Percentiles rank a stretch among this genome's conserved stretches.
Evolutionary conservation across 2,329 filamentous ascomycete genomes (phyloP).

Genomic region (Cladosporium sphaerospermum): DNA sequence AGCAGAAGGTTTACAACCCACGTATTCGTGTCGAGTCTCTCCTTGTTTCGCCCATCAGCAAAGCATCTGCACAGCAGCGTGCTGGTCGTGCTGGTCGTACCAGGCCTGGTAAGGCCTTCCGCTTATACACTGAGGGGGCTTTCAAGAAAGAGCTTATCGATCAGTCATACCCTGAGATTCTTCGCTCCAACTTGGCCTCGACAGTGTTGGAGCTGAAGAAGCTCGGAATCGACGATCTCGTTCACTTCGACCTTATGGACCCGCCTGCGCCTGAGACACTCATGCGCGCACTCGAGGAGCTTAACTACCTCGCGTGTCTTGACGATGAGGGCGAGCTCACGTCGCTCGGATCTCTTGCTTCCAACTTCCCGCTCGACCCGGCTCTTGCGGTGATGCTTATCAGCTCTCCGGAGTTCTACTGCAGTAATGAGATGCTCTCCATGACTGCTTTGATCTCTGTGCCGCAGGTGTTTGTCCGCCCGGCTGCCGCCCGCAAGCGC

Average conservation of each 20-base stretch:
- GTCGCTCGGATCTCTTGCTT: constrained; percentile 74
- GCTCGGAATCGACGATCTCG: constrained; percentile 87
- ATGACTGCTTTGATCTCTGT: constrained; percentile 91
- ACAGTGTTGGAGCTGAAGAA: constrained; percentile 97
- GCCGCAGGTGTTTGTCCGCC: constrained; percentile 87
- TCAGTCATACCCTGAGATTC: constrained; percentile 92
- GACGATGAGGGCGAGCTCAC: constrained; percentile 96
- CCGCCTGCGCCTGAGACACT: constrained; percentile 95
- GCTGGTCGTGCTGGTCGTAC: constrained; percentile 99
- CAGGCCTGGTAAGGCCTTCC: constrained; percentile 95
- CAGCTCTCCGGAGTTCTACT: constrained; percentile 94
- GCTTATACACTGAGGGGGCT: constrained; percentile 86
- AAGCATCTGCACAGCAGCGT: constrained; percentile 92
- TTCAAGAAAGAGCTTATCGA: constrained; percentile 98
- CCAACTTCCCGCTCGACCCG: constrained; percentile 92
- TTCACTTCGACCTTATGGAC: constrained; percentile 99
- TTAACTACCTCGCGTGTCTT: constrained; percentile 94
- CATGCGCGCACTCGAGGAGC: constrained; percentile 94
- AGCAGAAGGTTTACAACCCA: constrained; percentile 99
- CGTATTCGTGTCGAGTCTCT: constrained; percentile 93
- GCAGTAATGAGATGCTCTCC: constrained; percentile 95
- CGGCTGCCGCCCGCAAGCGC: constrained; percentile 75
- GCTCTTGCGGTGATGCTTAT: constrained; percentile 96
- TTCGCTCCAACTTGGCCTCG: constrained; percentile 88
- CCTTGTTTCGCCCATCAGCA: constrained; percentile 95